Conservation (phyloP, 1,139 yeast species). For the Nadsonia commutata region DNA sequence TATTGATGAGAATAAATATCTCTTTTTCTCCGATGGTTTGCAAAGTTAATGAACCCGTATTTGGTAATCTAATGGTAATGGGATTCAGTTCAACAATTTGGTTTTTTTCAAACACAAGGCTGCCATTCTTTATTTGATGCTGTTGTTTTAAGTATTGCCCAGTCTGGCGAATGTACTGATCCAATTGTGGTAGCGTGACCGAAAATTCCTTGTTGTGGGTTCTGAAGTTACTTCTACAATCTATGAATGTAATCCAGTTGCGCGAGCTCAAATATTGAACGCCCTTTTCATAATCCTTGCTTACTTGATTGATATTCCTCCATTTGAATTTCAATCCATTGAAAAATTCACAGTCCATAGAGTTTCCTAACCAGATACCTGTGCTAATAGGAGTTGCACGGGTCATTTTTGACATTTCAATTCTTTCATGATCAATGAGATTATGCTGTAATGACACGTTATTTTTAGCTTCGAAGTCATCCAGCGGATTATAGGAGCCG, state of each 20-base stretch:
- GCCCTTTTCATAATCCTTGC: slow-evolving; percentile 1
- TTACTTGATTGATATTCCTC: slow-evolving; percentile 3
- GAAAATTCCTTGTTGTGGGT: slow-evolving; percentile 39
- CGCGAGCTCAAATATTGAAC: slow-evolving; percentile 6
- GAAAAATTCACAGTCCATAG: slow-evolving; percentile 32
- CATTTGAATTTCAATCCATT: slow-evolving; percentile 11
- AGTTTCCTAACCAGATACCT: slow-evolving; percentile 73
- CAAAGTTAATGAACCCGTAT: slow-evolving; percentile 39
- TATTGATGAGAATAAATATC: slow-evolving; percentile 14
- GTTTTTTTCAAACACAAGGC: neutral
- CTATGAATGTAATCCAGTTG: slow-evolving; percentile 23
- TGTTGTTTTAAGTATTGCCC: slow-evolving; percentile 46
- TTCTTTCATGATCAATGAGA: slow-evolving; percentile 54
- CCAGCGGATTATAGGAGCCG: neutral
- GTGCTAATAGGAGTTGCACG: slow-evolving; percentile 47
- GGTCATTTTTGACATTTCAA: slow-evolving; percentile 73
- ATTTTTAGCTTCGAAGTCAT: neutral
- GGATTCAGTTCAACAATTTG: slow-evolving; percentile 8
- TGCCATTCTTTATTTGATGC: slow-evolving; percentile 56
- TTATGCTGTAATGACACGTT: slow-evolving; percentile 22
- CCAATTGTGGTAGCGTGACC: slow-evolving; percentile 25
- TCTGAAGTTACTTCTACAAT: slow-evolving; percentile 12
- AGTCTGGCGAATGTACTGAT: slow-evolving; percentile 16
- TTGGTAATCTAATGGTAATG: slow-evolving; percentile 51
- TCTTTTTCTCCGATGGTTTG: slow-evolving; percentile 12